Evolutionary conservation across 2,329 filamentous ascomycete species (phyloP), one percentile per base, ranked within the genome.

Genomic region (Claviceps purpurea): DNA sequence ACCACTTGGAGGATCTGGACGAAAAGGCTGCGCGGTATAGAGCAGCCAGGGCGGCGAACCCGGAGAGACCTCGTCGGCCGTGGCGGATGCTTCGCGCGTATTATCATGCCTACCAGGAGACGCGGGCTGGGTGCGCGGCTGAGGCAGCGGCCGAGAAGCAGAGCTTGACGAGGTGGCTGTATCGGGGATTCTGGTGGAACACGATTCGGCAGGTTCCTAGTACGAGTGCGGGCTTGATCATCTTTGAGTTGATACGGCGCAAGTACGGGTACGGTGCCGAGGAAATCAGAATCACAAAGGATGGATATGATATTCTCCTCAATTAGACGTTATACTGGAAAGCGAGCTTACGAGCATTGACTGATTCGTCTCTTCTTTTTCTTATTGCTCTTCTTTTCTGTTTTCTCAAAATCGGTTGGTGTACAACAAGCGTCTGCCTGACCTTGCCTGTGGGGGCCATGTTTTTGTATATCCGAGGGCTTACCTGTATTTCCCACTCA

Each of bases 171-270:
- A 72, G 69, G 14, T 89, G 84, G 77, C 65, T 89, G 5, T 90
- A 85, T 61, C 73, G 78, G 5, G 84, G 81, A 13, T 89, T 89
- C 63, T 81, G 84, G 74, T 79, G 78, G 76, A 82, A 77, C 51
- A 85, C 85, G 0, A 75, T 89, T 50, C 73, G 83, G 5, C 85
- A 89, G 66, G 83, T 87, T 2, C 86, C 86, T 0, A 87, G 84
- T 62, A 89, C 86, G 2, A 85, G 82, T 54, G 85, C 85, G 0
- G 86, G 85, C 0, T 64, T 90, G 54, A 87, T 90, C 58, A 86
- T 88, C 20, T 90, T 90, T 63, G 86, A 90, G 67, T 63, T 90
- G 45, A 80, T 89, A 40, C 72, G 86, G 52, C 73, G 85, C 39
- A 87, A 87, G 66, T 89, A 88, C 58, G 82, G 82, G 1, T 72